Evolutionary conservation across 2,329 filamentous ascomycete species (phyloP), one percentile per base, ranked within the genome.

Genomic region (Akanthomyces uredinophilus): DNA sequence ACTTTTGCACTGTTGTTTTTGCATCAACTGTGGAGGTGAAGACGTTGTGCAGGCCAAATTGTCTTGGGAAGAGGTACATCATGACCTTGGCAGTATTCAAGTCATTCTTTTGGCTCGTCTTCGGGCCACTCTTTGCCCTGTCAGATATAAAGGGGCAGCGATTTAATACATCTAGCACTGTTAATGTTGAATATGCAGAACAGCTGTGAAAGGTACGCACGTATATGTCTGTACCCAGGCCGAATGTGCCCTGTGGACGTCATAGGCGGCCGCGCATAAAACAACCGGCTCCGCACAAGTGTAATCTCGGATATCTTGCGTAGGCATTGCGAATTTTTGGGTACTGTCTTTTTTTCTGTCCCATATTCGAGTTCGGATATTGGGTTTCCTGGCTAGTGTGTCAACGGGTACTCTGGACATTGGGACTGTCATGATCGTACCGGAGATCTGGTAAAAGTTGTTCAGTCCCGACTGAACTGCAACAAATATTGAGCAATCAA

Each of bases 21-120:
- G 71, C 72, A 71, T 95, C 83, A 18, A 89, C 81, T 4, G 78
- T 76, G 5, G 87, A 90, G 0, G 87, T 92, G 71, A 98, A 97
- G n/a, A 89, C 92, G 73, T 98, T 99, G 70, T 96, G 92, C 4
- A 99, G 78, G 16, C 86, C 85, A 70, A 96, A 98, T 70, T 98
- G 93, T 13, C 88, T 83, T 37, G 95, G 95, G 68, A 99, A 99
- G 1, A 99, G 87, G 73, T 98, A 94, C 79, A 94, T 95, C 83
- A 96, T 85, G 22, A 96, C 75, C 67, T 89, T 90, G 13, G 86
- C 70, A 0, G 87, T 90, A 65, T 88, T 83, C 14, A 74, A 70
- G 1, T 78, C 61, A 18, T 69, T 67, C 46, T 60, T 56, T 24
- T 65, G 35, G 4, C 2, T n/a, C n/a, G 53, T 35, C 2, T 35